Base-by-base conservation (phyloP, 2,329 filamentous ascomycete genomes). In the Cladosporium sp. region DNA sequence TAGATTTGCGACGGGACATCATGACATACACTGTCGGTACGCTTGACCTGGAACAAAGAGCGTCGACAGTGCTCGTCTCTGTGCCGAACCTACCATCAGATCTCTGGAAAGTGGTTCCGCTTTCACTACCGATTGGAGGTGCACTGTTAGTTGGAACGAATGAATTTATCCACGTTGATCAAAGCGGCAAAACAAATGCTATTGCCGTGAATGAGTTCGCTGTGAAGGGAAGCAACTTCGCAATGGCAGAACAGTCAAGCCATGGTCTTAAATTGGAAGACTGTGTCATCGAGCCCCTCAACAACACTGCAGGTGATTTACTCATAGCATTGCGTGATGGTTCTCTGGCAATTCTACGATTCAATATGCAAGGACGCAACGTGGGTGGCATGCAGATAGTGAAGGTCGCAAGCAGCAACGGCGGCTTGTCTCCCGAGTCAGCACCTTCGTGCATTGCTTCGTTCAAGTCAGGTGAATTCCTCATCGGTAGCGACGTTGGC, bases 21-120 rank as follows among this genome's bases (percentile, higher is more conserved):
- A 79, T 96, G 50, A 88, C 87, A 17, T 99, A 97, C 76, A 92
- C 92, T 70, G 93, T 99, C 62, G 96, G 97, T 70, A 97, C 94
- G 0, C 80, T 99, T 54, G 94, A 99, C 70, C 81, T 99, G 50
- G 90, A 96, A 68, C 92, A 97, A 72, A 88, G 88, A 66, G 92
- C 92, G 2, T 97, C 92, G 3, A 99, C 94, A 1, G 92, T 91
- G 1, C 89, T 99, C 63, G 81, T 97, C 7, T 94, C 92, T 0
- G 90, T 97, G 50, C 81, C 85, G 20, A 88, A 87, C 40, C 82
- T 99, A 42, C 95, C 94, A 1, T 92, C 91, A 70, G 93, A 97
- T 72, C 80, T 97, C 9, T 90, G 88, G 72, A 85, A 85, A 65
- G 87, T 97, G 43, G 80, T 97, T 47, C 86, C 94, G 7, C 77